Evolutionary conservation across 2,329 filamentous ascomycete species (phyloP), one percentile per base, ranked within the genome.

Genomic region (Fusarium beomiforme): DNA sequence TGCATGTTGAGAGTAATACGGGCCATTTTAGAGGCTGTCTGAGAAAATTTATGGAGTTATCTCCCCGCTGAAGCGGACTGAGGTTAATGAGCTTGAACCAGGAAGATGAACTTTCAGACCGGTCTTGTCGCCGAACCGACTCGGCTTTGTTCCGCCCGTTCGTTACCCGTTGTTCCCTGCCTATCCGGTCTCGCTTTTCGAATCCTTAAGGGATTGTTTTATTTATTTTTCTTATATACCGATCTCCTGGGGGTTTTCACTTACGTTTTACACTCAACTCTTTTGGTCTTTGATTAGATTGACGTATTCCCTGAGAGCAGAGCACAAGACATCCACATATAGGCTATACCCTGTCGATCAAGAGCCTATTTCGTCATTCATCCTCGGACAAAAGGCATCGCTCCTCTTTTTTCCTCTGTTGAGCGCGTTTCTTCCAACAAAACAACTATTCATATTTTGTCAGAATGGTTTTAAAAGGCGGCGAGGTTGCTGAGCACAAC

Each of bases 401-500:
- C 49, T 50, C 34, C 21, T 46, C 33, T 53, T 54, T 13, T 31
- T 61, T 47, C 21, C 24, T 26, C 37, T 36, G 49, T 41, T 63
- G 26, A 31, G 11, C 29, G 9, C 43, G 44, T 39, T 42, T 56
- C 39, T 31, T 34, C 21, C 39, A 56, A 47, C 53, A 56, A n/a
- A 44, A 26, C 56, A 56, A 50, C 42, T 49, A 44, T 16, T 43
- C 34, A 56, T 26, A 31, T 29, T 37, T 12, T 49, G 53, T 41
- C 61, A 79, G 70, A 62, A 84, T 85, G 82, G 79, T 79, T 58
- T 79, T 89, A 59, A 86, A 83, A 19, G 87, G 87, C 44, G 81
- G 79, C 54, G 86, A 89, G 57, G 83, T 89, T 63, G 85, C 86
- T 24, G 83, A 94, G 84, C 95, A 98, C 85, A 92, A 92, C 83